These are phyloP conservation scores for Pythium sukuiense DNA, from an alignment of 352 stramenopile species.

Conservation along the genomic window DNA sequence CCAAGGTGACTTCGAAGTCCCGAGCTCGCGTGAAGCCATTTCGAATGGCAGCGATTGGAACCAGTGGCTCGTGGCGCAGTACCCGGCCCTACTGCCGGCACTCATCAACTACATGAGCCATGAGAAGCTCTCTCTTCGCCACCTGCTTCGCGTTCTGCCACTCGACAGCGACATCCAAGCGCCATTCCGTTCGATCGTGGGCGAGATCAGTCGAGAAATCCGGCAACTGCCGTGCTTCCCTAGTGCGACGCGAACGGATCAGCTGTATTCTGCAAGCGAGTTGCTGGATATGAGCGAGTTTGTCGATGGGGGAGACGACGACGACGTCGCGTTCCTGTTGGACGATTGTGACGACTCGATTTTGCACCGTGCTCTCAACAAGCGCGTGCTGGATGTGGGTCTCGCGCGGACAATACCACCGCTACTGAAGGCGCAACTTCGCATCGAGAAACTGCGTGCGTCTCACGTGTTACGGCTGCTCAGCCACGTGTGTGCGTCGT, in stretches of 20 bases:
- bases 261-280: slow-evolving; percentile 20
- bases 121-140: slow-evolving; percentile 13
- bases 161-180: slow-evolving; percentile 72
- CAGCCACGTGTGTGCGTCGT: slow-evolving; percentile 22
- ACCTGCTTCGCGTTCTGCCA: slow-evolving; percentile 43
- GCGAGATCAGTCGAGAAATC: slow-evolving; percentile 61
- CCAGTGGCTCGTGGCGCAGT: slow-evolving; percentile 80
- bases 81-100: slow-evolving; percentile 49
- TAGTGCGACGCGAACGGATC: slow-evolving; percentile 5
- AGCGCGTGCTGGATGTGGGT: slow-evolving; percentile 48
- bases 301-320: slow-evolving; percentile 11
- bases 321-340: slow-evolving; percentile 18
- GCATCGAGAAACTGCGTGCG: slow-evolving; percentile 61
- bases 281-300: slow-evolving; percentile 50
- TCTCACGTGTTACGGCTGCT: slow-evolving; percentile 67
- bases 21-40: slow-evolving; percentile 84
- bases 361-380: slow-evolving; percentile 37
- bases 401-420: slow-evolving; percentile 40
- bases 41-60: slow-evolving; percentile 87
- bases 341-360: slow-evolving; percentile 9
- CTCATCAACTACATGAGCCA: slow-evolving; percentile 12
- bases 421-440: slow-evolving; percentile 57
- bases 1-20: slow-evolving; percentile 85
- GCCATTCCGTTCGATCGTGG: slow-evolving; percentile 60
- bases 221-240: slow-evolving; percentile 52